Percentiles rank a stretch among this genome's conserved stretches.
phyloP scores from a whole-genome alignment of 1,284 basidiomycete species.

The Chondrostereum purpureum region DNA sequence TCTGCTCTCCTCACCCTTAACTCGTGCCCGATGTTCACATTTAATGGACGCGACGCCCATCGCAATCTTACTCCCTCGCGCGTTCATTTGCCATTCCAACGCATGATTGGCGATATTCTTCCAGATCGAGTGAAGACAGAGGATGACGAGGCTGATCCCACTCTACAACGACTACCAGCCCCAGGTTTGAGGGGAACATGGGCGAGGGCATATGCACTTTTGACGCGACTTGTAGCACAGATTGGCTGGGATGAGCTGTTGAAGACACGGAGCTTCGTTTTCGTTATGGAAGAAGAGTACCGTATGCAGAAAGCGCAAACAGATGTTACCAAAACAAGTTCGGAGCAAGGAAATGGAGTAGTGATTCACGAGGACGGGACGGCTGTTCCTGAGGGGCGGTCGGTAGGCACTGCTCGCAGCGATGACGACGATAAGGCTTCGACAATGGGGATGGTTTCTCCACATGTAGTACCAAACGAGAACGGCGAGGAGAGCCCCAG shows the following conservation, averaged over 20 bases:
- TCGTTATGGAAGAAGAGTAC: slow-evolving; percentile 99
- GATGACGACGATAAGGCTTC: slow-evolving; percentile 77
- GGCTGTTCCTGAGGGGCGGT: slow-evolving; percentile 19
- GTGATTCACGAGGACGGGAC: slow-evolving; percentile 57
- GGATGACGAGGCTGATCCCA: slow-evolving; percentile 94
- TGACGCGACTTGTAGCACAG: slow-evolving; percentile 84
- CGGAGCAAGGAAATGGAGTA: slow-evolving; percentile 19
- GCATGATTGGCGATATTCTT: slow-evolving; percentile 78
- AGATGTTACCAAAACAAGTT: slow-evolving; percentile 34
- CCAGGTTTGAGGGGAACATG: slow-evolving; percentile 94
- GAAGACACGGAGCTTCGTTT: slow-evolving; percentile 88
- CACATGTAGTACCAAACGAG: slow-evolving; percentile 25
- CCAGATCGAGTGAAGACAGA: slow-evolving; percentile 68
- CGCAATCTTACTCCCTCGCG: slow-evolving; percentile 78
- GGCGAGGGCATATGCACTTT: slow-evolving; percentile 87
- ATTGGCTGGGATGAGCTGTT: slow-evolving; percentile 99
- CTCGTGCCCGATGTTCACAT: slow-evolving; percentile 99
- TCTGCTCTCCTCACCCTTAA: slow-evolving; percentile 92
- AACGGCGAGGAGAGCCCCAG: slow-evolving; percentile 15
- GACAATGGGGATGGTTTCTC: slow-evolving; percentile 50
- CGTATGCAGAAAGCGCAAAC: slow-evolving; percentile 76
- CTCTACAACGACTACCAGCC: slow-evolving; percentile 87
- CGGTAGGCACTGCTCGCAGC: slow-evolving; percentile 21
- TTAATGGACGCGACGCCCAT: slow-evolving; percentile 94
- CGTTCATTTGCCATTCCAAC: slow-evolving; percentile 83